These are phyloP conservation scores for Naematelia aurantialba DNA, from an alignment of 768 basidiomycete genomes.

Conservation along the genomic window DNA sequence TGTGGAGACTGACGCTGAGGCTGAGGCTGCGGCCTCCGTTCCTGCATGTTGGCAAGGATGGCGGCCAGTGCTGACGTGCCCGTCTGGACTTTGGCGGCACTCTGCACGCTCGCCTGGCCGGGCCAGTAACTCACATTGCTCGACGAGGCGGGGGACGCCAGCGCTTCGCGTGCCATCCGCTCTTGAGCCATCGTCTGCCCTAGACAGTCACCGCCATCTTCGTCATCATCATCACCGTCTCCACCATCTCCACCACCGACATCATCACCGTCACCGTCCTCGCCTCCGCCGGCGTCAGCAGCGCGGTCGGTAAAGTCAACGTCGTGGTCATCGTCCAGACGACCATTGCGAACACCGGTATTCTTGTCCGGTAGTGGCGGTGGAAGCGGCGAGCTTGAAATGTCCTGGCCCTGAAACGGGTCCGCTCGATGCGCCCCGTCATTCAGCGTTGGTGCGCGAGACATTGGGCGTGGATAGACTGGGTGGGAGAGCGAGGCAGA, in stretches of 20 bases:
- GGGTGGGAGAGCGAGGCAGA: not conserved
- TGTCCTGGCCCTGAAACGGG: conserved; percentile 1
- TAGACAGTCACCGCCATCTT: not conserved
- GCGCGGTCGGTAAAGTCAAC: not conserved
- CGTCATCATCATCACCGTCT: conserved; percentile 4
- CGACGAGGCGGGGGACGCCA: not conserved
- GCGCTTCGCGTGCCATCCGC: not conserved
- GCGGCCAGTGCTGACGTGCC: conserved; percentile 21
- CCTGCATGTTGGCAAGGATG: conserved; percentile 11
- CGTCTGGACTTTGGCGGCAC: conserved; percentile 11
- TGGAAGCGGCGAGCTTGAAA: conserved; percentile 1
- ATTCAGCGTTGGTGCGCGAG: conserved; percentile 33
- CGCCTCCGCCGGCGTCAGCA: not conserved
- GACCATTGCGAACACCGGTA: not conserved
- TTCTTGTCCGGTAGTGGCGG: conserved; percentile 14
- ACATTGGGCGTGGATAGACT: conserved; percentile 39
- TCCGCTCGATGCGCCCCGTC: conserved; percentile 13
- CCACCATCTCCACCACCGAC: not conserved
- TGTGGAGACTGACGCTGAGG: too few relatives aligned
- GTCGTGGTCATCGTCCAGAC: not conserved
- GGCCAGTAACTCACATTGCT: conserved; percentile 4
- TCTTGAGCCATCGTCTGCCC: too few relatives aligned
- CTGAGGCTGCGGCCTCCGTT: not conserved
- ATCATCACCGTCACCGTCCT: conserved; percentile 1
- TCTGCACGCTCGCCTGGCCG: not conserved